These are phyloP conservation scores for Vitis hybrid DNA, from an alignment of 177 flowering plant species.

Conservation along the genomic window DNA sequence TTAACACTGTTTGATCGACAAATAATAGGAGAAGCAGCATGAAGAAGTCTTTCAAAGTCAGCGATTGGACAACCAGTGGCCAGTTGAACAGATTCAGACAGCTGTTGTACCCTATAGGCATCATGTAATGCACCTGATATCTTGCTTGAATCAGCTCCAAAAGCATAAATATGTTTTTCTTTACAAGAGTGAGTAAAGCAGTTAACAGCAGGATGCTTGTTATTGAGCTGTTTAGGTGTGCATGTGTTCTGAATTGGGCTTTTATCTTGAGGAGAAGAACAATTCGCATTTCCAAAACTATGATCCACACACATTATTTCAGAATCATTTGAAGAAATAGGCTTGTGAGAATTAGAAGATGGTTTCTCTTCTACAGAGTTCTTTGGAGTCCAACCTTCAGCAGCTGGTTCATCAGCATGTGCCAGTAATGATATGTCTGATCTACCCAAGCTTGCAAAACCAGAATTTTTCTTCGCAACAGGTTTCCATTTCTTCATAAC, in stretches of 20 bases:
- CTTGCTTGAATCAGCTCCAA: slow-evolving; percentile 18
- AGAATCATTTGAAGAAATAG: slow-evolving; percentile 12
- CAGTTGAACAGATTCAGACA: slow-evolving; percentile 48
- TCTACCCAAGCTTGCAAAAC: slow-evolving; percentile 9
- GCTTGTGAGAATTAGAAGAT: slow-evolving; percentile 13
- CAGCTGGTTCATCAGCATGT: slow-evolving; percentile 19
- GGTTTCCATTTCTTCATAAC: slow-evolving; percentile 53
- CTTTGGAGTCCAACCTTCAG: slow-evolving; percentile 13
- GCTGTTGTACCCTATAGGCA: slow-evolving; percentile 41
- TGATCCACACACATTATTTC: slow-evolving; percentile 3
- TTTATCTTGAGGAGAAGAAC: slow-evolving; percentile 13
- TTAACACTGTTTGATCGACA: slow-evolving; percentile 13
- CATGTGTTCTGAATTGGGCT: slow-evolving; percentile 4
- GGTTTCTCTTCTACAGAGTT: slow-evolving; percentile 8
- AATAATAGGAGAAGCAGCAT: slow-evolving; percentile 53
- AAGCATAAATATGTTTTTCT: slow-evolving; percentile 4
- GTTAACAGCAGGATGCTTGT: slow-evolving; percentile 10
- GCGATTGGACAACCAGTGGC: slow-evolving; percentile 59
- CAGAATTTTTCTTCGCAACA: slow-evolving; percentile 35
- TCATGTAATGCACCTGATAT: slow-evolving; percentile 38
- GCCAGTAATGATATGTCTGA: slow-evolving; percentile 18
- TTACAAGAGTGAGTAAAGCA: slow-evolving; percentile 7
- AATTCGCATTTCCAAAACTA: slow-evolving; percentile 14
- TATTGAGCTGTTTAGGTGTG: slow-evolving; percentile 8
- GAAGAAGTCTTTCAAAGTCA: slow-evolving; percentile 61